Conservation (phyloP, 2,329 filamentous ascomycete genomes). For the Penicillium sp. region DNA sequence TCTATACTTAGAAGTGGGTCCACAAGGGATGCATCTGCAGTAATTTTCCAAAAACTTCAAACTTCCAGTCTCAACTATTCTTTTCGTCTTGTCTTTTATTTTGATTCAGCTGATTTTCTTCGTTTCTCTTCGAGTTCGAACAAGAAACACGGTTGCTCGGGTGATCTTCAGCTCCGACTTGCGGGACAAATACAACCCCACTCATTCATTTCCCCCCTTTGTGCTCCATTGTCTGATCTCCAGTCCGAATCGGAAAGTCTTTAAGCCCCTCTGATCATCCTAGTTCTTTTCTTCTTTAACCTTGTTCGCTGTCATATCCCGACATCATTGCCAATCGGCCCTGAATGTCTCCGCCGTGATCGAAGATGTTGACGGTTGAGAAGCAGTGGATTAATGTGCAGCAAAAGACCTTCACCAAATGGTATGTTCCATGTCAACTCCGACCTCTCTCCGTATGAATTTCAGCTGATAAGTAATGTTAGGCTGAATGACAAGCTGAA, state of each 20-base stretch:
- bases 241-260: slow-evolving; percentile 13
- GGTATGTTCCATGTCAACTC: slow-evolving; percentile 49
- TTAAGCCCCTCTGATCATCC: slow-evolving; percentile 4
- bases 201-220: slow-evolving; percentile 3
- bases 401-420: slow-evolving; percentile 99
- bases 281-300: not conserved
- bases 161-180: slow-evolving; percentile 11
- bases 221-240: slow-evolving; percentile 5
- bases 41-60: not conserved
- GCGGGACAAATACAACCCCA: not conserved
- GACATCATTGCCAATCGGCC: slow-evolving; percentile 21
- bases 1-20: slow-evolving; percentile 13
- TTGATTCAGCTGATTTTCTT: too few species aligned
- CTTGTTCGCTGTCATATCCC: slow-evolving; percentile 6
- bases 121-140: not conserved
- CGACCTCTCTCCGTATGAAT: not conserved
- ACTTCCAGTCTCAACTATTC: not conserved
- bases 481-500: slow-evolving; percentile 97
- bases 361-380: slow-evolving; percentile 51
- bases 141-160: slow-evolving; percentile 5
- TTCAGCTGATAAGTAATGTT: slow-evolving; percentile 7
- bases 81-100: not conserved
- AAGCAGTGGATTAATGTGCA: slow-evolving; percentile 74
- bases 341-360: slow-evolving; percentile 29
- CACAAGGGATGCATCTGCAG: slow-evolving; percentile 10